Evolutionary conservation across 352 stramenopile species (phyloP).

Genomic region (Globisporangium viniferum): DNA sequence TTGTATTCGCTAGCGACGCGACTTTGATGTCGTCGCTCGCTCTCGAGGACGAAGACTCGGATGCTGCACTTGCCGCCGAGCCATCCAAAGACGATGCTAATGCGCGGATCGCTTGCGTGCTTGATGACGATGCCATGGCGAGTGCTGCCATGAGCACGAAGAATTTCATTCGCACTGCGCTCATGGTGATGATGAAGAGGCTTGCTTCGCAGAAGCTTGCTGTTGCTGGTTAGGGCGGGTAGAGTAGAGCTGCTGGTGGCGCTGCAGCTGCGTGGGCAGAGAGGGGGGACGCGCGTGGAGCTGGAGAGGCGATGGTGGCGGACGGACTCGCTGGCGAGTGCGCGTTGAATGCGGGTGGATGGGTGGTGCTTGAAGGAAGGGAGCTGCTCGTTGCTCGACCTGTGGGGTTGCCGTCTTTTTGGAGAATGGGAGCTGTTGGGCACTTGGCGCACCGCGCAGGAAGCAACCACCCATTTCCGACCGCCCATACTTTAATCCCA

Average conservation of each 20-base stretch:
- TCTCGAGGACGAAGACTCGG: neutral
- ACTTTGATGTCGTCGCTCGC: neutral
- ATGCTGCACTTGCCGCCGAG: neutral
- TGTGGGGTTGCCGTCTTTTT: conserved; percentile 10
- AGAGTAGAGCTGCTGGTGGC: conserved; percentile 11
- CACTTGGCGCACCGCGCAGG: neutral
- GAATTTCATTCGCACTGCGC: neutral
- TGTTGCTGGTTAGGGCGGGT: conserved; percentile 4
- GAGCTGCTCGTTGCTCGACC: conserved; percentile 5
- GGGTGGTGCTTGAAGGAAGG: neutral
- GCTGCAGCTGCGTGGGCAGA: conserved; percentile 9
- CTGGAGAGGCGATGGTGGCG: conserved; percentile 8
- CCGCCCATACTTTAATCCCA: conserved; percentile 10
- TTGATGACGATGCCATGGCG: neutral
- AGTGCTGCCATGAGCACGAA: conserved; percentile 4
- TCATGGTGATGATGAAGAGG: neutral
- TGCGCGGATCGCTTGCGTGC: neutral
- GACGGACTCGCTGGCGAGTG: neutral
- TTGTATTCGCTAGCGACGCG: neutral
- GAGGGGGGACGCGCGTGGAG: neutral
- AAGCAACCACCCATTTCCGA: neutral
- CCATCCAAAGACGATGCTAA: neutral
- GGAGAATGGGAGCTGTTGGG: neutral
- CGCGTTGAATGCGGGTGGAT: neutral
- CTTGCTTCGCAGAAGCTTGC: neutral